These are phyloP conservation scores for Camelina sativa DNA, from an alignment of 345 rosid genomes.

Conservation along the genomic window DNA sequence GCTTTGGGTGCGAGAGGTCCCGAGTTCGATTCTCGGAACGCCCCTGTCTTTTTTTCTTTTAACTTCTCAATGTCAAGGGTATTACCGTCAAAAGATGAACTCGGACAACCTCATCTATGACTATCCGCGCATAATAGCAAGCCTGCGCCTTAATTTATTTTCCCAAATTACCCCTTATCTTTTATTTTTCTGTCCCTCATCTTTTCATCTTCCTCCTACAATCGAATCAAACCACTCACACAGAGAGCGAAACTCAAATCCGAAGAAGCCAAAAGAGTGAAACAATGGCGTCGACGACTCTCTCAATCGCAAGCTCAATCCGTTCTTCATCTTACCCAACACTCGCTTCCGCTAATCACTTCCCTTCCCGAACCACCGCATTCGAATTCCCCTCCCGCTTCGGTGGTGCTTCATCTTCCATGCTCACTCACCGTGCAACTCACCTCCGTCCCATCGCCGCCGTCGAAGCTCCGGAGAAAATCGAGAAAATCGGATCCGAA, in stretches of 20 bases:
- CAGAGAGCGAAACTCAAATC: not conserved
- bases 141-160: not conserved
- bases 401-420: constrained; percentile 35
- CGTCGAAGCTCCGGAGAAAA: constrained; percentile 73
- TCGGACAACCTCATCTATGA: not conserved
- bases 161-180: constrained; percentile 42
- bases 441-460: constrained; percentile 67
- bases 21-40: constrained; percentile 91
- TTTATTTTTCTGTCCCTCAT: constrained; percentile 12
- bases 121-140: constrained; percentile 16
- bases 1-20: constrained; percentile 92
- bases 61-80: not conserved
- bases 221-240: not conserved
- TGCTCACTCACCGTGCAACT: constrained; percentile 44
- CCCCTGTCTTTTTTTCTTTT: constrained; percentile 18
- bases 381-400: constrained; percentile 51
- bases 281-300: constrained; percentile 52
- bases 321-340: constrained; percentile 42
- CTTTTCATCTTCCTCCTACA: not conserved
- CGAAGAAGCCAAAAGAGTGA: constrained; percentile 2
- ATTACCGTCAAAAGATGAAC: not conserved
- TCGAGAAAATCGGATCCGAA: constrained; percentile 66
- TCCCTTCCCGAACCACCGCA: constrained; percentile 39
- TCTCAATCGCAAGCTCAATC: constrained; percentile 50
- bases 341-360: constrained; percentile 20